Evolutionary conservation across 495 filamentous ascomycete genomes (phyloP).

Genomic region (Daldinia decipiens): DNA sequence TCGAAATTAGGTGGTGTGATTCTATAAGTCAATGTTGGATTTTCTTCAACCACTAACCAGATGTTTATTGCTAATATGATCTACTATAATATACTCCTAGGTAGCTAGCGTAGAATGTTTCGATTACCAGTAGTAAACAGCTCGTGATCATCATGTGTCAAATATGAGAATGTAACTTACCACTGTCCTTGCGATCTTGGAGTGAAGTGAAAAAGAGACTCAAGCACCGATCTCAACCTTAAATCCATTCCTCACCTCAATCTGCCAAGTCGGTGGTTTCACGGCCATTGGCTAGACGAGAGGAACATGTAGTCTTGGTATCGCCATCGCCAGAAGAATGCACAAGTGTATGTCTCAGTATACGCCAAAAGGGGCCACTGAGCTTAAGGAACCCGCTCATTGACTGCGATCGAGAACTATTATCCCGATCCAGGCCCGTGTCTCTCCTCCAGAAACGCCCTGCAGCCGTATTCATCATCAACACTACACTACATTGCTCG

Average conservation of each 20-base stretch:
- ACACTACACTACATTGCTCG: neutral
- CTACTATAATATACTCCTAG: neutral
- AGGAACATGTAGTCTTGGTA: neutral
- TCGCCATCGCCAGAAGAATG: neutral
- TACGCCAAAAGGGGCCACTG: neutral
- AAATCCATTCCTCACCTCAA: neutral
- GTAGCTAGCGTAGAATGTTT: neutral
- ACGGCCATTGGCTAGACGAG: neutral
- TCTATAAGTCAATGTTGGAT: neutral
- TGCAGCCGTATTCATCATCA: neutral
- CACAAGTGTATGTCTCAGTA: constrained; percentile 3
- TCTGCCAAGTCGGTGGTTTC: constrained; percentile 5
- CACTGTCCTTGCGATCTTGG: neutral
- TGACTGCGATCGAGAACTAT: neutral
- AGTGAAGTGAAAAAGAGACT: neutral
- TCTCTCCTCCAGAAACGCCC: neutral
- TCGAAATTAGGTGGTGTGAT: neutral
- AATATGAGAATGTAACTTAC: neutral
- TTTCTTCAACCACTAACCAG: neutral
- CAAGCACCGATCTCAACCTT: neutral
- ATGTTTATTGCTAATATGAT: neutral
- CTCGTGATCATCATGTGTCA: neutral
- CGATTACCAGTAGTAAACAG: neutral
- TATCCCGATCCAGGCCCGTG: neutral
- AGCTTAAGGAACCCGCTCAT: neutral